Evolutionary conservation across 1,139 yeast genomes (phyloP).

Genomic region (Lodderomyces theae): DNA sequence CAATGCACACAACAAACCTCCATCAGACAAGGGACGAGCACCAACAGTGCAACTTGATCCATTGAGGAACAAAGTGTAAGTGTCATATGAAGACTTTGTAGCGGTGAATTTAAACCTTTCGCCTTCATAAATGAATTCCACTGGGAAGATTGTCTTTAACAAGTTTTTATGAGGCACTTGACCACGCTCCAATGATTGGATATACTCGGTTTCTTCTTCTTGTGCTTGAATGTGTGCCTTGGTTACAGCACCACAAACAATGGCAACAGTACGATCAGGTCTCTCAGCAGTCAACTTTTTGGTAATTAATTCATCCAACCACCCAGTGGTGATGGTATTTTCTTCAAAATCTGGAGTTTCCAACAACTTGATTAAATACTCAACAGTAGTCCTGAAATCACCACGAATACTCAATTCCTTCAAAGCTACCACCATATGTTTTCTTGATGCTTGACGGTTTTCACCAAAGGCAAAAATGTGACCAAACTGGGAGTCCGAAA

Average conservation of each 20-base stretch:
- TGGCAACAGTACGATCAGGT: conserved; percentile 88
- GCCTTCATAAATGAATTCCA: conserved; percentile 94
- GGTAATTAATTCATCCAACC: conserved; percentile 95
- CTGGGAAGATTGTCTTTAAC: conserved; percentile 82
- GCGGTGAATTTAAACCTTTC: conserved; percentile 91
- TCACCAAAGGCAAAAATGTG: conserved; percentile 99
- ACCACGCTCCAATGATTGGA: conserved; percentile 81
- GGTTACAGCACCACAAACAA: conserved; percentile 95
- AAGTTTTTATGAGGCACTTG: conserved; percentile 84
- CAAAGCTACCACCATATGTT: conserved; percentile 97
- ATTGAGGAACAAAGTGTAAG: conserved; percentile 85
- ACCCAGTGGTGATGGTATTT: conserved; percentile 95
- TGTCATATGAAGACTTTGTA: conserved; percentile 83
- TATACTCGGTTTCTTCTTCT: conserved; percentile 66
- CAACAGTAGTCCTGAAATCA: conserved; percentile 97
- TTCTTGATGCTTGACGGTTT: conserved; percentile 95
- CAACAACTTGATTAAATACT: conserved; percentile 86
- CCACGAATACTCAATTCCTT: conserved; percentile 96
- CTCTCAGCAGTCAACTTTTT: conserved; percentile 94
- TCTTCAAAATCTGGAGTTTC: conserved; percentile 97
- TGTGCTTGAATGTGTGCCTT: conserved; percentile 84
- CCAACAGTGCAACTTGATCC: conserved; percentile 90
- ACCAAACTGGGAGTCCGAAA: conserved; percentile 97
- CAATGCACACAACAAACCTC: conserved; percentile 83
- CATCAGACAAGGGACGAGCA: conserved; percentile 84